Evolutionary conservation across 2,329 filamentous ascomycete species (phyloP).

Genomic region (Penicillium olsonii): DNA sequence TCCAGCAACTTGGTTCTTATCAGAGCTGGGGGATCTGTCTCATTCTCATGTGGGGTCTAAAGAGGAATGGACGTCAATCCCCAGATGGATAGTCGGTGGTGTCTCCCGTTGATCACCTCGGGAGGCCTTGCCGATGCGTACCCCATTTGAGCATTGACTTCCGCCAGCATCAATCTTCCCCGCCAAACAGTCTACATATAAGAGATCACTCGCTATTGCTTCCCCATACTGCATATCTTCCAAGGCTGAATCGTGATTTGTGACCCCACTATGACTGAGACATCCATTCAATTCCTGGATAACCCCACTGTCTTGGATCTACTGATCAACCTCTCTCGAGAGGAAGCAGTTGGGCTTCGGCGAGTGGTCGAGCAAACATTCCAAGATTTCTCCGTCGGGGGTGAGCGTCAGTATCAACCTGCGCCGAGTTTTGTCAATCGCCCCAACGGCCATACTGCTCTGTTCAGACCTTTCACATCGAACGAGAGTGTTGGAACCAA

Average conservation of each 20-base stretch:
- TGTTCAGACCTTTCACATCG: slow-evolving; percentile 19
- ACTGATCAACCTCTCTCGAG: slow-evolving; percentile 3
- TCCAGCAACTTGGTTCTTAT: too few species aligned
- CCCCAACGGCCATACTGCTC: slow-evolving; percentile 14
- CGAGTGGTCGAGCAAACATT: slow-evolving; percentile 2
- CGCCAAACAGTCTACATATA: too few species aligned
- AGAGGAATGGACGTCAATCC: too few species aligned
- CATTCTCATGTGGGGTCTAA: too few species aligned
- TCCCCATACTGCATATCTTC: too few species aligned
- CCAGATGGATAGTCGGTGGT: too few species aligned
- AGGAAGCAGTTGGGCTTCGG: slow-evolving; percentile 1
- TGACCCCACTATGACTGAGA: not conserved
- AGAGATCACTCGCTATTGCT: too few species aligned
- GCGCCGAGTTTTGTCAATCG: slow-evolving; percentile 9
- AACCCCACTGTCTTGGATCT: slow-evolving; percentile 1
- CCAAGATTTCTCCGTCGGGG: not conserved
- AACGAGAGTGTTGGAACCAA: slow-evolving; percentile 13
- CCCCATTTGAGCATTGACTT: too few species aligned
- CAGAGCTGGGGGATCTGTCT: too few species aligned
- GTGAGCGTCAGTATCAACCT: slow-evolving; percentile 14
- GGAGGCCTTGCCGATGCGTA: not conserved
- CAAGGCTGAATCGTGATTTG: not conserved
- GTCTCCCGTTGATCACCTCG: too few species aligned
- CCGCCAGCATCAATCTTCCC: too few species aligned
- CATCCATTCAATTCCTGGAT: slow-evolving; percentile 1